Base-by-base conservation (phyloP, 1,139 yeast genomes). In the Hemisphaericaspora xylofermentans region DNA sequence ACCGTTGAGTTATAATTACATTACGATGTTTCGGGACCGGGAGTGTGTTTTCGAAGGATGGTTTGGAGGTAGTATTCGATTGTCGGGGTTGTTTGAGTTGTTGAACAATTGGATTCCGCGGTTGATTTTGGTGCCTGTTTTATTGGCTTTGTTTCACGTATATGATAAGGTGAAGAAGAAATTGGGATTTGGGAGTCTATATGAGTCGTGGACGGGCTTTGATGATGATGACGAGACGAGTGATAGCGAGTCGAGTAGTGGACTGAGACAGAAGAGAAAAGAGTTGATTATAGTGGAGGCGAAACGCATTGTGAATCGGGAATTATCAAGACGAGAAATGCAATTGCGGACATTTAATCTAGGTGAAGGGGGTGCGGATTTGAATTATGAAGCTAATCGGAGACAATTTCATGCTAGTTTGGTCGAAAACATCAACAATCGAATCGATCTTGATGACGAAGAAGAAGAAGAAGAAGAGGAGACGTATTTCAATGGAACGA, bases 91-190 rank as follows among this genome's bases (percentile, higher is more conserved):
- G 29, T 91, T 93, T 50, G 80, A 80, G 44, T 72, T 80, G 50
- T 74, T 87, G 61, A 86, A 86, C 57, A 81, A 81, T 53, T 74
- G 88, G 75, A 64, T 87, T 10, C 96, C 96, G 1, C 67, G 95
- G 49, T 68, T 88, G 30, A 72, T 87, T 14, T 52, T 88, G 14
- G 63, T 88, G 12, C 95, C 95, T 0, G 76, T 87, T 15, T 48
- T 75, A 0, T 61, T 86, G 43, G 79, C 91, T 0, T 52, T 74
- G 13, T 84, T 87, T 58, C 80, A 84, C 53, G 69, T 84, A n/a
- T 86, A 84, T 59, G 93, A 84, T 45, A 74, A 69, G 45, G 51
- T 85, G 15, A 81, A 79, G 61, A 70, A 68, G 46, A 72, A 58
- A 39, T 44, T 70, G 16, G 81, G 78, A 10, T 63, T 60, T 44